Evolutionary conservation across 2,329 filamentous ascomycete species (phyloP).

Genomic region (Nannizziopsis barbatae): DNA sequence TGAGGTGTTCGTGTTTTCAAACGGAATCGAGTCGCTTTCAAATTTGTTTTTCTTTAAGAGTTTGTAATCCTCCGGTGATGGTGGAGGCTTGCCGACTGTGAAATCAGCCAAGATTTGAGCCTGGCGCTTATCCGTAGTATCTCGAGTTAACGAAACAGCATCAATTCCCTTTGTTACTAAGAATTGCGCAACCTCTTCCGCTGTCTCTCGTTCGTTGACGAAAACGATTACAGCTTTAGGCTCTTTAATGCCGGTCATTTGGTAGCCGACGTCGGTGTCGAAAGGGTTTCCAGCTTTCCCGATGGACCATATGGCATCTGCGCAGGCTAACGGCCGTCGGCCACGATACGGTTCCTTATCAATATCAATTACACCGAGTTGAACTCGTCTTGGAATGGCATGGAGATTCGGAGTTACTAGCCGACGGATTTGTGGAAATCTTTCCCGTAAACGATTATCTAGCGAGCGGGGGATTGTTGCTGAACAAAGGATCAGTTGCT

Average conservation of each 20-base stretch:
- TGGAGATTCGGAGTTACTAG: slow-evolving; percentile 93
- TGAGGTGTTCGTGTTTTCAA: slow-evolving; percentile 6
- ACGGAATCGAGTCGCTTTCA: slow-evolving; percentile 15
- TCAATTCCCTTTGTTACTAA: slow-evolving; percentile 78
- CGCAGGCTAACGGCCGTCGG: slow-evolving; percentile 86
- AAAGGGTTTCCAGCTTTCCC: slow-evolving; percentile 58
- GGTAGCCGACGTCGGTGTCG: slow-evolving; percentile 25
- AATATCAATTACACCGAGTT: slow-evolving; percentile 85
- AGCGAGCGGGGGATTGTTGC: slow-evolving; percentile 88
- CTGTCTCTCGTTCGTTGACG: slow-evolving; percentile 89
- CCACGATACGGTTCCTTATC: slow-evolving; percentile 86
- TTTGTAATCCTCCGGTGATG: slow-evolving; percentile 22
- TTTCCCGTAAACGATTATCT: slow-evolving; percentile 69
- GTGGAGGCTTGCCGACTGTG: slow-evolving; percentile 37
- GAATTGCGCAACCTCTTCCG: slow-evolving; percentile 67
- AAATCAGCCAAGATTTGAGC: slow-evolving; percentile 68
- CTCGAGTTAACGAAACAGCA: slow-evolving; percentile 71
- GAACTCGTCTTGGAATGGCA: slow-evolving; percentile 86
- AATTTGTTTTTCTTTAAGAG: slow-evolving; percentile 14
- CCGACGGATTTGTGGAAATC: slow-evolving; percentile 71
- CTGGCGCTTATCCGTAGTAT: slow-evolving; percentile 67
- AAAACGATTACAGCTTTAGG: slow-evolving; percentile 86
- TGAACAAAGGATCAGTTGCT: slow-evolving; percentile 84
- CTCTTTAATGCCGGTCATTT: slow-evolving; percentile 39
- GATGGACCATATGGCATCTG: slow-evolving; percentile 88